These are phyloP conservation scores for Starmerella floris DNA, from an alignment of 805 yeast species.

Conservation along the genomic window DNA sequence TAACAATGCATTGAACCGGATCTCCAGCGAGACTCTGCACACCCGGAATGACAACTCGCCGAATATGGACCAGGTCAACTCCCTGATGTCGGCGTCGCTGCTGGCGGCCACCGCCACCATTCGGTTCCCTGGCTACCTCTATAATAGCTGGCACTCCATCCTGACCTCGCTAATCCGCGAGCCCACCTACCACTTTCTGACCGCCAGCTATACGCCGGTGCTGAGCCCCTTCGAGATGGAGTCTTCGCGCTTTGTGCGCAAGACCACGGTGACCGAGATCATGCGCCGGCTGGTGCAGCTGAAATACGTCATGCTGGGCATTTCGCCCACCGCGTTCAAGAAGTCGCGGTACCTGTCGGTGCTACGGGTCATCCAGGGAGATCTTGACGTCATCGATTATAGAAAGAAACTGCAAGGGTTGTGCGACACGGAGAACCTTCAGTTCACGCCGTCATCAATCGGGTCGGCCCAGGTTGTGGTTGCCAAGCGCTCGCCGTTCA, in stretches of 20 bases:
- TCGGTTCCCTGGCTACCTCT: slow-evolving; percentile 84
- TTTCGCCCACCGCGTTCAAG: slow-evolving; percentile 28
- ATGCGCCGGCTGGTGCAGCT: slow-evolving; percentile 69
- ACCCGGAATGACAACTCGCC: slow-evolving; percentile 24
- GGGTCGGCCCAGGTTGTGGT: slow-evolving; percentile 65
- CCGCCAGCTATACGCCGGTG: slow-evolving; percentile 67
- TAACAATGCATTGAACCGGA: slow-evolving; percentile 64
- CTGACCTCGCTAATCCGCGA: slow-evolving; percentile 73
- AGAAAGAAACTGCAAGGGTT: slow-evolving; percentile 33
- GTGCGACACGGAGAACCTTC: slow-evolving; percentile 34
- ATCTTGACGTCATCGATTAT: slow-evolving; percentile 55
- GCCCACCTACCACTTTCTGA: slow-evolving; percentile 64
- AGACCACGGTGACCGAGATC: slow-evolving; percentile 72
- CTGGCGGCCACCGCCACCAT: slow-evolving; percentile 76
- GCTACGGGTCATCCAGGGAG: slow-evolving; percentile 56
- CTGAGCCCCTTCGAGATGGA: slow-evolving; percentile 44
- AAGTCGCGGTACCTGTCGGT: slow-evolving; percentile 47
- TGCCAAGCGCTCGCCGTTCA: slow-evolving; percentile 58
- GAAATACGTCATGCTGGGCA: slow-evolving; percentile 56
- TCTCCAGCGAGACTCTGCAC: slow-evolving; percentile 52
- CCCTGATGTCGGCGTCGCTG: slow-evolving; percentile 70
- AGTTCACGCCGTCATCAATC: slow-evolving; percentile 78
- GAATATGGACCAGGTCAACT: slow-evolving; percentile 68
- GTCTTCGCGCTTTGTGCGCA: slow-evolving; percentile 38
- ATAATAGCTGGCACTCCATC: slow-evolving; percentile 70